These are phyloP conservation scores for Calonectria montana DNA, from an alignment of 2,329 filamentous ascomycete genomes.

Conservation along the genomic window DNA sequence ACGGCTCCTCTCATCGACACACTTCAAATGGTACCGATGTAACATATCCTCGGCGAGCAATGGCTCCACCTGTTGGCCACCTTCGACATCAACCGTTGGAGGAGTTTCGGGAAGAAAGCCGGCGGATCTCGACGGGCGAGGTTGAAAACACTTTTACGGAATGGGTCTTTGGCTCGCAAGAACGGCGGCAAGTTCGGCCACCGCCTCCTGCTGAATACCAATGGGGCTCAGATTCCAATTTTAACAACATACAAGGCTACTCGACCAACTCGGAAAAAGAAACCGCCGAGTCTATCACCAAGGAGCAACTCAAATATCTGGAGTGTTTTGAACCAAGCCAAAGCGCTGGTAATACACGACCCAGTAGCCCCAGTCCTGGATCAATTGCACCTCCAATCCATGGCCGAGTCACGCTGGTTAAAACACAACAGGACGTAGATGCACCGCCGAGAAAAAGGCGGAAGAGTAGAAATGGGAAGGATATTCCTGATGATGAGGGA, in stretches of 20 bases:
- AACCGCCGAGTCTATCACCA: constrained; percentile 66
- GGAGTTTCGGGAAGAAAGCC: constrained; percentile 55
- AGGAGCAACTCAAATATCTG: constrained; percentile 66
- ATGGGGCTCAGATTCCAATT: constrained; percentile 77
- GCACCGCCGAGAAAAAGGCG: constrained; percentile 63
- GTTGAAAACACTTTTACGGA: constrained; percentile 53
- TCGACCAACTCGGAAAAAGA: constrained; percentile 67
- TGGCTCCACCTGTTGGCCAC: constrained; percentile 53
- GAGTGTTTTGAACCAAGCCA: constrained; percentile 67
- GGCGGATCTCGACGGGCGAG: constrained; percentile 45
- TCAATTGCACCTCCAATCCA: constrained; percentile 29
- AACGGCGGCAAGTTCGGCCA: constrained; percentile 46
- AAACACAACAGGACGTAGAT: constrained; percentile 51
- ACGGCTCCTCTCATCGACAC: constrained; percentile 47
- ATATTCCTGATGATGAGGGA: constrained; percentile 53
- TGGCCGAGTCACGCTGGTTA: constrained; percentile 36
- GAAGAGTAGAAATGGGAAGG: constrained; percentile 64
- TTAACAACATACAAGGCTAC: constrained; percentile 69
- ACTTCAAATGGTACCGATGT: constrained; percentile 41
- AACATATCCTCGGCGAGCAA: constrained; percentile 37
- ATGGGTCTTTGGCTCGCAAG: constrained; percentile 54
- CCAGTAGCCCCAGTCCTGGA: constrained; percentile 63
- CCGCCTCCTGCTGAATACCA: constrained; percentile 61
- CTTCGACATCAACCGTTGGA: constrained; percentile 56
- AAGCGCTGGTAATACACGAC: constrained; percentile 70